phyloP scores from a whole-genome alignment of 208 protist genomes.

The Strigomonas oncopelti region DNA sequence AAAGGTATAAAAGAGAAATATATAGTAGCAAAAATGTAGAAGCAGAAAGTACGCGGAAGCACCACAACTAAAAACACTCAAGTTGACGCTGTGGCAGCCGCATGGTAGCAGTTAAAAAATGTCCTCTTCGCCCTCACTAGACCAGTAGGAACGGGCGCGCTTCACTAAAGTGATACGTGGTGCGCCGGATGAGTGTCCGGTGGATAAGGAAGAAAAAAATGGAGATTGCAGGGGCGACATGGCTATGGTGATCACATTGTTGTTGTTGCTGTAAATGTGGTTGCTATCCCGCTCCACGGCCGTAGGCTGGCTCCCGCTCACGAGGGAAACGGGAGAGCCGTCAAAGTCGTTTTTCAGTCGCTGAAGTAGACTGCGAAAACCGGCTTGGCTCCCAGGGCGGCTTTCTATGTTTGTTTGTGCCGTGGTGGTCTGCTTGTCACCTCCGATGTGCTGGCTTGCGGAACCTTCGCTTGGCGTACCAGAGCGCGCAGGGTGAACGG shows the following conservation, averaged over 20 bases:
- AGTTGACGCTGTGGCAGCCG: too few relatives aligned
- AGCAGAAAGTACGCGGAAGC: not conserved
- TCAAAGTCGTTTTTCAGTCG: not conserved
- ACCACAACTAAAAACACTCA: not conserved
- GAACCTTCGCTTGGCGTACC: too few relatives aligned
- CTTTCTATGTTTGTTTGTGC: not conserved
- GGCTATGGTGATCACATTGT: not conserved
- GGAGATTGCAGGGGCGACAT: not conserved
- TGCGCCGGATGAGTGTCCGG: not conserved
- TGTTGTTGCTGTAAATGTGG: too few relatives aligned
- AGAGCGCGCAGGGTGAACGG: not conserved
- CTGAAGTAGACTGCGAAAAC: not conserved
- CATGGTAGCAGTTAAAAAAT: conserved; percentile 10
- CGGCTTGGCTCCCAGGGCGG: too few relatives aligned
- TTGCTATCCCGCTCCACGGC: too few relatives aligned
- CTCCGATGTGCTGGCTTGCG: not conserved
- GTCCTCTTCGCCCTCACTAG: conserved; percentile 3
- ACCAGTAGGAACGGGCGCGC: not conserved
- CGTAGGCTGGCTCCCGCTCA: not conserved
- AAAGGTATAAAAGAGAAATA: not conserved
- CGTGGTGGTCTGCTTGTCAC: not conserved
- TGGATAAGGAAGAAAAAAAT: not conserved
- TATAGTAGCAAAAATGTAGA: not conserved
- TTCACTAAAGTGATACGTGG: not conserved
- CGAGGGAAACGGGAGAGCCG: not conserved